These are phyloP conservation scores for Aureobasidium sp. DNA, from an alignment of 2,329 filamentous ascomycete genomes.

Conservation along the genomic window DNA sequence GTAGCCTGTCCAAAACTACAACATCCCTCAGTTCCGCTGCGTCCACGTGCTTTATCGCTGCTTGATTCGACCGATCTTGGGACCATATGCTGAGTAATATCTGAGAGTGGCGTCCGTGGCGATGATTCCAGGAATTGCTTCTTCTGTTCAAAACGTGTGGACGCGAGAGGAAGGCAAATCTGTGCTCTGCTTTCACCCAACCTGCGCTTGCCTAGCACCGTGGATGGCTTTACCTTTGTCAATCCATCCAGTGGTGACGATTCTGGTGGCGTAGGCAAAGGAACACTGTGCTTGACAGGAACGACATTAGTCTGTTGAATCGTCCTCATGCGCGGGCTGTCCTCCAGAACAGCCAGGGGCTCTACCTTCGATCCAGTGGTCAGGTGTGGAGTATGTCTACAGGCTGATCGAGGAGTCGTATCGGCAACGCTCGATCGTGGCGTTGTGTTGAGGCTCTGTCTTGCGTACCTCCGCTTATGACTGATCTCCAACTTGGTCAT, in stretches of 20 bases:
- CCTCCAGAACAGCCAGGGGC: not conserved
- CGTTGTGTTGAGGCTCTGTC: constrained; percentile 20
- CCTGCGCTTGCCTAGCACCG: not conserved
- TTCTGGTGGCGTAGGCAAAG: constrained; percentile 8
- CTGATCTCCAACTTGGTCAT: constrained; percentile 49
- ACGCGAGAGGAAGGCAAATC: too few relatives aligned
- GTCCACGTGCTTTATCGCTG: not conserved
- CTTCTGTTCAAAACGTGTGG: not conserved
- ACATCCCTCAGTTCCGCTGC: not conserved
- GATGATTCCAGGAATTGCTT: not conserved
- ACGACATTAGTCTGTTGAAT: not conserved
- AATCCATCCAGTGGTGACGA: not conserved
- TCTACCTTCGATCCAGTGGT: not conserved
- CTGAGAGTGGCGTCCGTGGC: constrained; percentile 2
- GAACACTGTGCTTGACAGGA: not conserved
- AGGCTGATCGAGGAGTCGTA: constrained; percentile 1
- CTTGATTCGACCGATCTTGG: not conserved
- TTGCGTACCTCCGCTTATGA: constrained; percentile 26
- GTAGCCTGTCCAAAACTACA: not conserved
- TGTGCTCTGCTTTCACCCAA: not conserved
- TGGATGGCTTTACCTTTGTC: not conserved
- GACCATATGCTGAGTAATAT: not conserved
- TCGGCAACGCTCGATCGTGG: constrained; percentile 16
- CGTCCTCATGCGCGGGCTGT: not conserved
- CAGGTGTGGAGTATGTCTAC: too few relatives aligned